Conservation (phyloP, 2,329 filamentous ascomycete species). For the Daldinia eschscholtzii region DNA sequence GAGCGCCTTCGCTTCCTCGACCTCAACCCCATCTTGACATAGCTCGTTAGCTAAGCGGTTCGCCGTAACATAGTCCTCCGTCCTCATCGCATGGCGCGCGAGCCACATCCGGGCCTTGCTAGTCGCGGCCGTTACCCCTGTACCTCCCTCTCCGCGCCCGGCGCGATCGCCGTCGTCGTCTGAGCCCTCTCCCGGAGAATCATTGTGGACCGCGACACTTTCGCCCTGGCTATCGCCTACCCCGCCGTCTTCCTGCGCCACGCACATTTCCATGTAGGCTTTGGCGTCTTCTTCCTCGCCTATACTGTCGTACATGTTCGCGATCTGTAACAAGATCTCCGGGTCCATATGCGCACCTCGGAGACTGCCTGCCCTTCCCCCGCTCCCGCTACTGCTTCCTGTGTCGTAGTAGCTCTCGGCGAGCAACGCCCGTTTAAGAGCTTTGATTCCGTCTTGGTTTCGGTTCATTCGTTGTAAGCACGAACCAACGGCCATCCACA, state of each 20-base stretch:
- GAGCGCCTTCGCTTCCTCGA: slow-evolving; percentile 95
- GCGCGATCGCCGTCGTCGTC: slow-evolving; percentile 56
- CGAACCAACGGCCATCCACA: slow-evolving; percentile 97
- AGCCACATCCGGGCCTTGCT: slow-evolving; percentile 96
- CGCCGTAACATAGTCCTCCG: slow-evolving; percentile 80
- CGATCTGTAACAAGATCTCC: slow-evolving; percentile 91
- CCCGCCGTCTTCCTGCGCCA: slow-evolving; percentile 89
- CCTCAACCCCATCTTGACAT: slow-evolving; percentile 94
- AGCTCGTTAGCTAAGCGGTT: slow-evolving; percentile 88
- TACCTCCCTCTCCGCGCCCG: slow-evolving; percentile 61
- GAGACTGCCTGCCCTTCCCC: slow-evolving; percentile 58
- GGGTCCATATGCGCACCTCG: slow-evolving; percentile 80
- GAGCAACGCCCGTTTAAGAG: slow-evolving; percentile 90
- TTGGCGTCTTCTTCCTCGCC: slow-evolving; percentile 83
- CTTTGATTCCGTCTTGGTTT: slow-evolving; percentile 90
- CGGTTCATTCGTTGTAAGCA: slow-evolving; percentile 92
- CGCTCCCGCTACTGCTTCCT: slow-evolving; percentile 67
- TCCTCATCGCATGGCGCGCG: slow-evolving; percentile 82
- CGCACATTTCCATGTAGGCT: slow-evolving; percentile 94
- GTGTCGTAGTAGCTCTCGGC: slow-evolving; percentile 88
- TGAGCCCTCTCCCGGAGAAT: slow-evolving; percentile 59
- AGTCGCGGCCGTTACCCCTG: slow-evolving; percentile 90
- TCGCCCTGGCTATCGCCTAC: slow-evolving; percentile 59
- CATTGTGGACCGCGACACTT: slow-evolving; percentile 67
- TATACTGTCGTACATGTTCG: slow-evolving; percentile 85